phyloP scores from a whole-genome alignment of 2,329 filamentous ascomycete species.

The Cordyceps fumosorosea region DNA sequence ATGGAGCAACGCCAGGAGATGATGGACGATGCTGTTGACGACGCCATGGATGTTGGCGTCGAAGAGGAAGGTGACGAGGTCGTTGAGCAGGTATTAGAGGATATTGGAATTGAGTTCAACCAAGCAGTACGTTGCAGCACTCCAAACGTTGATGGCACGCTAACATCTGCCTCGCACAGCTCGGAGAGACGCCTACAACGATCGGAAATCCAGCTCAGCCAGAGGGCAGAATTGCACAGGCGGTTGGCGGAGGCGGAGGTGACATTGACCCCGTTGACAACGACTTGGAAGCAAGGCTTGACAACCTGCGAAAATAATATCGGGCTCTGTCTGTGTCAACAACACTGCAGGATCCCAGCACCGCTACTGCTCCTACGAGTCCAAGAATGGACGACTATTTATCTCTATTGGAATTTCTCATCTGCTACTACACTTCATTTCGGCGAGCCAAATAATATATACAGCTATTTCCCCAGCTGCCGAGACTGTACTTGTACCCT shows the following conservation, averaged over 20 bases:
- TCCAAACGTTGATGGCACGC: slow-evolving; percentile 4
- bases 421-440: background rate
- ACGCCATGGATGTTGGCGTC: slow-evolving; percentile 82
- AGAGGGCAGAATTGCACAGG: slow-evolving; percentile 78
- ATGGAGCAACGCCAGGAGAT: slow-evolving; percentile 99
- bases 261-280: slow-evolving; percentile 71
- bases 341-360: background rate
- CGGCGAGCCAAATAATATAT: slow-evolving; percentile 6
- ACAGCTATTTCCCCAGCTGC: background rate
- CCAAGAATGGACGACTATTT: background rate
- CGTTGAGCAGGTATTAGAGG: slow-evolving; percentile 91
- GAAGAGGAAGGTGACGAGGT: slow-evolving; percentile 97
- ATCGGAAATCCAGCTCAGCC: slow-evolving; percentile 66
- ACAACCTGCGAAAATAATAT: slow-evolving; percentile 64
- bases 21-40: slow-evolving; percentile 99
- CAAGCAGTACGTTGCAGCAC: slow-evolving; percentile 61
- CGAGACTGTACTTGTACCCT: no score
- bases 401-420: slow-evolving; percentile 1
- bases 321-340: background rate
- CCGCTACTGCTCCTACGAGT: background rate
- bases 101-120: slow-evolving; percentile 90
- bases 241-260: slow-evolving; percentile 60
- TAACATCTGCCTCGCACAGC: slow-evolving; percentile 43
- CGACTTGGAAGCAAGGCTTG: slow-evolving; percentile 86
- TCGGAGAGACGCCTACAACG: slow-evolving; percentile 85